phyloP scores from a whole-genome alignment of 1,284 basidiomycete species.

The Tilletia horrida region DNA sequence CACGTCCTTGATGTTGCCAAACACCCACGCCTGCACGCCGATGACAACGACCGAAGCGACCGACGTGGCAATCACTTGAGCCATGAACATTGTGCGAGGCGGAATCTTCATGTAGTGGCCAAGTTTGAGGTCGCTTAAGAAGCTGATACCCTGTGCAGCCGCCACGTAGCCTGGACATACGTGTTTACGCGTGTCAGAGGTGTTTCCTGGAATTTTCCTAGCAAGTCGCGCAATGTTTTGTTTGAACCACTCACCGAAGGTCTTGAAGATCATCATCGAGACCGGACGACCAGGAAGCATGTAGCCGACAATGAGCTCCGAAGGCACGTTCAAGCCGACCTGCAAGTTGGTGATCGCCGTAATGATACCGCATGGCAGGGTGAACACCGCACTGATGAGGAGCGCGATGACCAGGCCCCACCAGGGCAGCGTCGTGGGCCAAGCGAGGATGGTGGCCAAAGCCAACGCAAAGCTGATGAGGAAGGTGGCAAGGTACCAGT shows the following conservation, averaged over 20 bases:
- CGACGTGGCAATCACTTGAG: constrained; percentile 56
- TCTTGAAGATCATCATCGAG: constrained; percentile 58
- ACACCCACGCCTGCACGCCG: constrained; percentile 75
- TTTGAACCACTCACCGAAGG: constrained; percentile 57
- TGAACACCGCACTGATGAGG: constrained; percentile 14
- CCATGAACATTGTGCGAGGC: constrained; percentile 23
- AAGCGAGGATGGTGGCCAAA: constrained; percentile 43
- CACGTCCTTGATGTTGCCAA: constrained; percentile 69
- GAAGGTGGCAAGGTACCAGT: constrained; percentile 65
- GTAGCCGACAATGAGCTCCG: constrained; percentile 21
- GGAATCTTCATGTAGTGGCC: constrained; percentile 30
- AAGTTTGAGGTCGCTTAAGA: constrained; percentile 23
- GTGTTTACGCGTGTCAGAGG: no score
- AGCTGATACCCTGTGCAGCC: constrained; percentile 17
- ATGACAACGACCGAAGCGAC: constrained; percentile 75
- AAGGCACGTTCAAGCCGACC: constrained; percentile 19
- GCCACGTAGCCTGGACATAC: constrained; percentile 28
- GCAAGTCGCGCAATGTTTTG: no score
- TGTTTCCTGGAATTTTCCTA: no score
- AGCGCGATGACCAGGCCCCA: constrained; percentile 16
- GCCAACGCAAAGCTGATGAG: constrained; percentile 61
- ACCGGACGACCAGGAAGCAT: constrained; percentile 19
- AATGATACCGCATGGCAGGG: constrained; percentile 20
- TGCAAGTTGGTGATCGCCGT: constrained; percentile 17
- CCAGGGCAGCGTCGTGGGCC: background rate